Evolutionary conservation across 1,284 basidiomycete genomes (phyloP), one percentile per base, ranked within the genome.

Genomic region (Inonotus hispidus): DNA sequence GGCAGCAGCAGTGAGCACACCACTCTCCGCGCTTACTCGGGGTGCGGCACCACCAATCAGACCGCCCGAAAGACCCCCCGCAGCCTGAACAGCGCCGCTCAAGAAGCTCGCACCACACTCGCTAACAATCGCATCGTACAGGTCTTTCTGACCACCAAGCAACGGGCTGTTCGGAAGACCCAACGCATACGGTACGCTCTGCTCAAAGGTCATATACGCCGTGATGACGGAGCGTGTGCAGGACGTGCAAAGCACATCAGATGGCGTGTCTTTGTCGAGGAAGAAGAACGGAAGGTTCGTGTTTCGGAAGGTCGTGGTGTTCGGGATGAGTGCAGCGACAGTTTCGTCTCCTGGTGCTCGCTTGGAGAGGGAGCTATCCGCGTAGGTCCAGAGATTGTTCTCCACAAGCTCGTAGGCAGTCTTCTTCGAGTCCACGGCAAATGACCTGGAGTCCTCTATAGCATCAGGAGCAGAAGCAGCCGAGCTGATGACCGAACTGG

Each of bases 271-370:
- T 49, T 87, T 76, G 59, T 79, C 72, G 68, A 91, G 81, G 85
- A 90, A 86, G 66, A 96, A 77, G 88, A 93, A 95, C 45, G 84
- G 77, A 57, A 95, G 73, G 77, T 90, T 89, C 72, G 80, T 79
- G 39, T 69, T 59, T 62, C 74, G 69, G 79, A 83, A 93, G 16
- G 85, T 85, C 11, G 82, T 82, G 43, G 80, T 73, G 77, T 94
- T 90, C 64, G 91, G 90, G 19, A 76, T 68, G 47, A 82, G 66
- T 41, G 73, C 72, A 38, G 73, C 50, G n/a, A 10, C 61, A 8
- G 32, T 32, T 58, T 71, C 63, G 66, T 68, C 67, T 65, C 73
- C 68, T 68, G 73, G 65, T 25, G 53, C 66, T 27, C 45, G 65
- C 49, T 46, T 63, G 25, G 43, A 55, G 58, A 53, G 63, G 46